Conservation (phyloP, 441 rosid species). For the Pelargonium cotyledonis region DNA sequence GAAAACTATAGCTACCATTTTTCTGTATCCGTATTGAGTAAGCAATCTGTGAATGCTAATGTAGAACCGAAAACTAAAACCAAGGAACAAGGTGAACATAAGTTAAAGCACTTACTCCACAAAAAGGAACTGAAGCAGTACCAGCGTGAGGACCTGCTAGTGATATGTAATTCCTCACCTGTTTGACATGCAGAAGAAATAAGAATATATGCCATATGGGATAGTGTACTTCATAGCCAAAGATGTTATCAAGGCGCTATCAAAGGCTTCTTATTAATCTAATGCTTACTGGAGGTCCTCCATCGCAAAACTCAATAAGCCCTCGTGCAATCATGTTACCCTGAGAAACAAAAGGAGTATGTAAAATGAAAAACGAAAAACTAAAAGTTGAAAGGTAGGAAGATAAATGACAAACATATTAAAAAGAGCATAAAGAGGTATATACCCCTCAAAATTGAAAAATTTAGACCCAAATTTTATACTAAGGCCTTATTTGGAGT, state of each 20-base stretch:
- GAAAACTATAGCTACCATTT: neutral
- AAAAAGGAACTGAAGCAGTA: constrained; percentile 77
- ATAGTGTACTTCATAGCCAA: neutral
- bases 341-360: constrained; percentile 34
- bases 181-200: constrained; percentile 18
- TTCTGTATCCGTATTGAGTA: neutral
- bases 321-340: constrained; percentile 81
- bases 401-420: no score
- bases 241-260: neutral
- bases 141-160: constrained; percentile 95
- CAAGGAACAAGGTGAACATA: neutral
- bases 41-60: neutral
- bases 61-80: neutral
- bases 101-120: constrained; percentile 51
- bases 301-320: constrained; percentile 72
- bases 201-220: neutral
- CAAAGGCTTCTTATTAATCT: neutral
- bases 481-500: no score
- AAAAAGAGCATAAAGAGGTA: no score
- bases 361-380: neutral
- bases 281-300: constrained; percentile 60
- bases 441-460: no score
- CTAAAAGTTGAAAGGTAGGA: no score
- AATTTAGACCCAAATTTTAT: no score
- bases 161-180: constrained; percentile 70